Evolutionary conservation across 306 rosid species (phyloP).

Genomic region (Medicago arabica): DNA sequence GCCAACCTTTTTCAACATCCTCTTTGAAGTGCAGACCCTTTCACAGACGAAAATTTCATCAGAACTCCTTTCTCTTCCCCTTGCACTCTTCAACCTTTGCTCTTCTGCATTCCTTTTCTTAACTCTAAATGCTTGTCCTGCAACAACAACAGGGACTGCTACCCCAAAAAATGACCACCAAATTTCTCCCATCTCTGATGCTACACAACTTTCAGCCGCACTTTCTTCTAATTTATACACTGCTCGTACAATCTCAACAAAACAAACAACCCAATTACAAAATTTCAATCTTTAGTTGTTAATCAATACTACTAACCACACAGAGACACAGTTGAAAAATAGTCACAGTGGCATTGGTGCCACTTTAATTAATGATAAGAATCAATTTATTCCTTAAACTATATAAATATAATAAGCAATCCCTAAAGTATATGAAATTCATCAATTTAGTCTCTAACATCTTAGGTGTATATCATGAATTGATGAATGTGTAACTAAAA

Average conservation of each 20-base stretch:
- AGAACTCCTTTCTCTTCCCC: slow-evolving; percentile 90
- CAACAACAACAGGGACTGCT: slow-evolving; percentile 79
- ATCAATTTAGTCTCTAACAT: too few relatives aligned
- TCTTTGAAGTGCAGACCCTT: slow-evolving; percentile 90
- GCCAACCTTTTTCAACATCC: slow-evolving; percentile 92
- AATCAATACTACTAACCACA: background rate
- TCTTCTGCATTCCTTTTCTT: slow-evolving; percentile 75
- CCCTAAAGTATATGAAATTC: too few relatives aligned
- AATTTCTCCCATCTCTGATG: slow-evolving; percentile 70
- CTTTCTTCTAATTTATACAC: slow-evolving; percentile 40
- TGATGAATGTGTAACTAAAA: background rate
- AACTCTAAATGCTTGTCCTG: slow-evolving; percentile 79
- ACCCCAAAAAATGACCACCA: slow-evolving; percentile 96
- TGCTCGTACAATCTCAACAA: slow-evolving; percentile 34
- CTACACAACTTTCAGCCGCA: slow-evolving; percentile 39
- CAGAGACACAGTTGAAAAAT: too few relatives aligned
- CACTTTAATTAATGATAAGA: too few relatives aligned
- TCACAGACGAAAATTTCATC: slow-evolving; percentile 93
- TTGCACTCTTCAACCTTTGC: slow-evolving; percentile 65
- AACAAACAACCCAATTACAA: slow-evolving; percentile 6
- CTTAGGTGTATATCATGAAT: too few relatives aligned
- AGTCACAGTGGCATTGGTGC: too few relatives aligned
- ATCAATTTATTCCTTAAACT: too few relatives aligned
- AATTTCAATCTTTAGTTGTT: slow-evolving; percentile 1
- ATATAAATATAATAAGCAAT: too few relatives aligned